Base-by-base conservation (phyloP, 805 yeast species). In the Saturnispora halmiae region DNA sequence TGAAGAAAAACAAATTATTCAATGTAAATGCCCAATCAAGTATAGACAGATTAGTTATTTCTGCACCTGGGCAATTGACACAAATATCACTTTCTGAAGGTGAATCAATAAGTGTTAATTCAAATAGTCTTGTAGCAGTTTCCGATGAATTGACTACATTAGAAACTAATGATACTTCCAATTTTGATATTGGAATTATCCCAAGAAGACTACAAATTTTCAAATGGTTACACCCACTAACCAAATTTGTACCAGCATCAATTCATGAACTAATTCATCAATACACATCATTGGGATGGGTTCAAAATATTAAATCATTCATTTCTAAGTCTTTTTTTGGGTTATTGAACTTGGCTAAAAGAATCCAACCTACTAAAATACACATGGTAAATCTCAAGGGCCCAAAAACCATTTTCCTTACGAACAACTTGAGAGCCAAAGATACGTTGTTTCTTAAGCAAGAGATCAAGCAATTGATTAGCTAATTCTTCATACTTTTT, bases 41-140 rank as follows among this genome's bases (percentile, higher is more conserved):
- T 1, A 57, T 57, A 15, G 76, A 76, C 1, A 49, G 44, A 2
- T 35, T 70, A 6, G 67, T 69, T 4, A 44, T 71, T 16, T 56
- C 64, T 19, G 65, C 68, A 2, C 56, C 61, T 1, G 66, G 68
- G 16, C 66, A 66, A 42, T 41, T 69, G 7, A 52, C 64, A n/a
- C 60, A 65, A 21, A 45, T 70, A 5, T 51, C 55, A 6, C 42
- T 72, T 26, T 45, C 41, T 2, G 52, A 55, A n/a, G 55, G 52
- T 15, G 77, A 72, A 49, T 48, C 57, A 13, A 47, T 71, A 10
- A 52, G 58, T 29, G 54, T 70, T 5, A 63, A 58, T 40, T 68
- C 74, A 6, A 54, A 57, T 18, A 52, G 65, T 16, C 50, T 72
- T 26, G 51, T 71, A 4, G 77, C 72, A 3, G 56, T 58, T 35